Base-by-base conservation (phyloP, 495 filamentous ascomycete species). In the Evansstolkia leycettana region DNA sequence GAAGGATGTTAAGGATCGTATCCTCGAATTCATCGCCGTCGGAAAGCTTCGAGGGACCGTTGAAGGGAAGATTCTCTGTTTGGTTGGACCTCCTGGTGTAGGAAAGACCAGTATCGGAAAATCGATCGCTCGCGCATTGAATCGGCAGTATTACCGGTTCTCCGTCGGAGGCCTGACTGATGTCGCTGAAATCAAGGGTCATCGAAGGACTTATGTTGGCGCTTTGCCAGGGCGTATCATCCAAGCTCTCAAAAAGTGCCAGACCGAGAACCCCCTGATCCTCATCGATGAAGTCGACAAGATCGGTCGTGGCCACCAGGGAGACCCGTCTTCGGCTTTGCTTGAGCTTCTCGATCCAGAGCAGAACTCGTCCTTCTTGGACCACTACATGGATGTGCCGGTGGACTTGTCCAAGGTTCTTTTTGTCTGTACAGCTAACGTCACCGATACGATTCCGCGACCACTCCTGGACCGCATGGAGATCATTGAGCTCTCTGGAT, bases 71-170 rank as follows among this genome's bases (percentile, higher is more conserved):
- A 99, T 99, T 38, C 66, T 99, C 17, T 99, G 92, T 57, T 84
- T 99, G 47, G 92, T 96, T 39, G 92, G 92, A 2, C 92, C 92
- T 12, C 92, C 92, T 37, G 80, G 80, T 64, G 92, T 99, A 36
- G 92, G 92, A 37, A 99, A 99, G 65, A 99, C 92, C 24, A 93
- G 84, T 56, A 96, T 99, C 48, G 92, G 92, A 45, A 99, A 99
- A 55, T 93, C 85, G 3, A 93, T 99, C 52, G 92, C 92, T 12
- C 76, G 88, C 25, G 92, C 92, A 17, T 64, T 99, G 36, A 93
- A 93, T 55, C 70, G 92, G 23, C 80, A 96, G 54, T 99, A 96
- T 62, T 96, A 96, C 66, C 73, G 92, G 34, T 96, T 99, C 66
- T 94, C 86, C 41, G 92, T 99, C 11, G 92, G 92, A 45, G 92